Evolutionary conservation across 305 asterid species (phyloP).

Genomic region (Solanum hybrid): DNA sequence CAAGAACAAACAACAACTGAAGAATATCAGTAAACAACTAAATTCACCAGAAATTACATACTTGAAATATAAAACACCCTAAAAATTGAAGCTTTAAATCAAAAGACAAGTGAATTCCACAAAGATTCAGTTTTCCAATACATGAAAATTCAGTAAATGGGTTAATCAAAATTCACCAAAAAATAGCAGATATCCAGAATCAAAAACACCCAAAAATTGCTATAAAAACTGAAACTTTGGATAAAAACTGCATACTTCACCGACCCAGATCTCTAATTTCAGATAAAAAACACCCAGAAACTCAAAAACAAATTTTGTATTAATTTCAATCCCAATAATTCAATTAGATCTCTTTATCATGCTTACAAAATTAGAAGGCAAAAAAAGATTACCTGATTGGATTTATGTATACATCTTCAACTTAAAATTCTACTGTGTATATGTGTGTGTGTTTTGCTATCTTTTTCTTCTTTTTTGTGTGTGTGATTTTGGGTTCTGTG

Average conservation of each 20-base stretch:
- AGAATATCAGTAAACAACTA: not conserved
- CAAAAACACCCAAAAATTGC: conserved; percentile 15
- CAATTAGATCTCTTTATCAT: not conserved
- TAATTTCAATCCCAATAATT: conserved; percentile 3
- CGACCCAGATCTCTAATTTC: conserved; percentile 48
- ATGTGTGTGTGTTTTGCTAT: not conserved
- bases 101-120: conserved; percentile 6
- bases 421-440: not conserved
- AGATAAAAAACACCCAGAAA: conserved; percentile 43
- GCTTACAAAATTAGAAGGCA: not conserved
- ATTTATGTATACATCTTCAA: not conserved
- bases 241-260: conserved; percentile 18
- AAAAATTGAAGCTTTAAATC: not conserved
- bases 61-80: not conserved
- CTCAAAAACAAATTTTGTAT: conserved; percentile 30
- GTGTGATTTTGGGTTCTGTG: not conserved
- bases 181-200: conserved; percentile 21
- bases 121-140: conserved; percentile 20
- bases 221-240: conserved; percentile 26
- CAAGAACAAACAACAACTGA: conserved; percentile 1
- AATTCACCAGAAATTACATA: not conserved
- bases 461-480: not conserved
- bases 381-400: conserved; percentile 22
- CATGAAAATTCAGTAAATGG: conserved; percentile 13
- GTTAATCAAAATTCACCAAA: conserved; percentile 1